Conservation (phyloP, 441 rosid species). For the Capsella rubella region DNA sequence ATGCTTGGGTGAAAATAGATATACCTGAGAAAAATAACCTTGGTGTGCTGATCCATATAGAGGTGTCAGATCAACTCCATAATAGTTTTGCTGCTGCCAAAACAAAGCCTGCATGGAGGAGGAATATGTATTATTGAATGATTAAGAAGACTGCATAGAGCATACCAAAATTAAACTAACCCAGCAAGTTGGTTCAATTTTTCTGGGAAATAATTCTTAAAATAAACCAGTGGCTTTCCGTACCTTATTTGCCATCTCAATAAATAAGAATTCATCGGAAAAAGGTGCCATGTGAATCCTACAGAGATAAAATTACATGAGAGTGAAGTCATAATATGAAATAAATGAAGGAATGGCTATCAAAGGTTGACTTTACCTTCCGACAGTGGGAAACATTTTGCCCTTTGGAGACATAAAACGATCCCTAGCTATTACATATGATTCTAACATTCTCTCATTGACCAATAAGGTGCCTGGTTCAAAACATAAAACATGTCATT, state of each 20-base stretch:
- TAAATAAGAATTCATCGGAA: conserved; percentile 87
- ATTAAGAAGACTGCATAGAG: neutral
- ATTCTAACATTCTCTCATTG: conserved; percentile 95
- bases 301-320: conserved; percentile 44
- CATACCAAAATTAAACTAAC: neutral
- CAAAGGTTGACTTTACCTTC: conserved; percentile 62
- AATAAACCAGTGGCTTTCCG: conserved; percentile 19
- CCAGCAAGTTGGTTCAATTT: neutral
- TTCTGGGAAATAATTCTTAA: neutral
- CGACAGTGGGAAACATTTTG: conserved; percentile 88
- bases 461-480: conserved; percentile 83
- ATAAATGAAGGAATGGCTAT: neutral
- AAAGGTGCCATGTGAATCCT: conserved; percentile 99
- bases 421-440: conserved; percentile 96
- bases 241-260: conserved; percentile 99
- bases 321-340: conserved; percentile 4
- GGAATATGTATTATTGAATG: conserved; percentile 17
- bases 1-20: conserved; percentile 2
- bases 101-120: conserved; percentile 75
- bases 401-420: conserved; percentile 80
- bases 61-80: conserved; percentile 90
- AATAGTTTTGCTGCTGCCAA: conserved; percentile 96
- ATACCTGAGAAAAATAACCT: conserved; percentile 96
- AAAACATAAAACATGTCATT: neutral
- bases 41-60: conserved; percentile 82